Conservation (phyloP, 352 stramenopile species). For the Globisporangium recalcitrans region DNA sequence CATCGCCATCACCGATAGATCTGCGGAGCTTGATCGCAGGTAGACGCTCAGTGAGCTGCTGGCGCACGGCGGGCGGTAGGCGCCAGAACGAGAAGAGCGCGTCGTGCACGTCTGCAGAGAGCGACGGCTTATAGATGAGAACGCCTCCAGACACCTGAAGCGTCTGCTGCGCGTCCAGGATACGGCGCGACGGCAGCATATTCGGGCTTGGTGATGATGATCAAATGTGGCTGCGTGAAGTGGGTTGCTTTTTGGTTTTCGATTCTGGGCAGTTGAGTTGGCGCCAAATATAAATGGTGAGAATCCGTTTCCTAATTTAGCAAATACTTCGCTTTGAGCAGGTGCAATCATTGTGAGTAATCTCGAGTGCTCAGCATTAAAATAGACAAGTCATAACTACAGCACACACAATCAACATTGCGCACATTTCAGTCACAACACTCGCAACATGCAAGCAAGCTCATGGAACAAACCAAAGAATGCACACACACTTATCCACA, state of each 20-base stretch:
- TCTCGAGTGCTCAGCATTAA: background rate
- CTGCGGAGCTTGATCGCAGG: conserved; percentile 15
- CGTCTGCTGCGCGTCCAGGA: conserved; percentile 2
- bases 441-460: no score
- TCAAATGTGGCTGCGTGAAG: background rate
- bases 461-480: no score
- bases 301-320: background rate
- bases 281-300: conserved; percentile 1
- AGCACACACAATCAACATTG: no score
- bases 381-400: no score
- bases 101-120: conserved; percentile 39
- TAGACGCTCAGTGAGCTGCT: conserved; percentile 16
- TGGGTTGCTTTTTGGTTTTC: background rate
- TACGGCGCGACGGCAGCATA: background rate
- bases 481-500: background rate
- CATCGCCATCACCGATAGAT: conserved; percentile 6
- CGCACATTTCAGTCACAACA: no score
- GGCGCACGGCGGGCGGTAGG: conserved; percentile 16
- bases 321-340: no score
- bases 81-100: conserved; percentile 50
- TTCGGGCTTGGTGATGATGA: background rate
- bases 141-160: conserved; percentile 1
- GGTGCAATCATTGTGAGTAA: background rate
- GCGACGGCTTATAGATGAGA: conserved; percentile 24
- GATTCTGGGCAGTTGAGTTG: background rate